Base-by-base conservation (phyloP, 164 flowering plant species). In the Echeveria elegans region DNA sequence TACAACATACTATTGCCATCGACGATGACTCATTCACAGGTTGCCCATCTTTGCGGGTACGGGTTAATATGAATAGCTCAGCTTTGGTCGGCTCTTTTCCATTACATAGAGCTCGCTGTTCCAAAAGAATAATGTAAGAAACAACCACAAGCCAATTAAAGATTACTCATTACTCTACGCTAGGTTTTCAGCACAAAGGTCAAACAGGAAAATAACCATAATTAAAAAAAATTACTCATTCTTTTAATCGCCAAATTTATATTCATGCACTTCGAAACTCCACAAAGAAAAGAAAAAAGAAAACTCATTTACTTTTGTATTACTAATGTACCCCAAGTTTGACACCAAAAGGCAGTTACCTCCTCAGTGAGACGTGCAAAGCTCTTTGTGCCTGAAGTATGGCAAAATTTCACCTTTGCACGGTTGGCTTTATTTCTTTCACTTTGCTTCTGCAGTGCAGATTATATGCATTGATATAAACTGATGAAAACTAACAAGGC, bases 301-400 rank as follows among this genome's bases (percentile, higher is more conserved):
- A 43, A 15, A 43, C 16, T 11, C 3, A 12, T 11, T 43, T 11
- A 43, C 26, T 21, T 47, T 47, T 50, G 5, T 50, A 5, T n/a
- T 50, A 12, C 24, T n/a, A n/a, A 50, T 10, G 26, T 50, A 6
- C 26, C 56, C 6, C 2, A n/a, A 23, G 32, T 43, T 24, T 37
- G 26, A 41, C 26, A 50, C 26, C 26, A 31, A 68, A 32, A 63
- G 67, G 24, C 50, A 61, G 69, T 77, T 77, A 69, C 77, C 71
- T 77, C 80, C 56, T 77, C 76, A n/a, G 74, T 67, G 66, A 72
- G 28, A 19, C 68, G 41, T 19, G 80, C 80, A 63, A 70, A 77
- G 63, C 80, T 77, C 64, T 72, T 77, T 26, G 70, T 37, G 43
- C 80, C 76, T 43, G 76, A 30, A 4, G 77, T 32, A 16, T 72